These are phyloP conservation scores for Clitopilus passeckerianus DNA, from an alignment of 768 basidiomycete species.

Conservation along the genomic window DNA sequence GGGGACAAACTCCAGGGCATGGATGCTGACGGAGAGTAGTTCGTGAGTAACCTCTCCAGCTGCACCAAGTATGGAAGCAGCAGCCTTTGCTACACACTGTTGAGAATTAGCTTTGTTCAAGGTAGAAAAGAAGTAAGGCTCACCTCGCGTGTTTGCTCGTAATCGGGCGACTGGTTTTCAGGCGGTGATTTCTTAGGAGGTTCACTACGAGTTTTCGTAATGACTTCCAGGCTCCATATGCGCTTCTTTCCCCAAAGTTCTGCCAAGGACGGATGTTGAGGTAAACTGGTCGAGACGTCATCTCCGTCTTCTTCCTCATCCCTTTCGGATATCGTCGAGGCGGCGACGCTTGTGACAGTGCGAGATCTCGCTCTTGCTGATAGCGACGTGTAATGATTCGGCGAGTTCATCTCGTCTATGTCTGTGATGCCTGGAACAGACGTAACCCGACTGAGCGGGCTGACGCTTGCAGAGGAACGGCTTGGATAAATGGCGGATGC, in stretches of 20 bases:
- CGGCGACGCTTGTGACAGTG: not conserved
- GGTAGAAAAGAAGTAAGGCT: not conserved
- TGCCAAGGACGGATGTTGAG: not conserved
- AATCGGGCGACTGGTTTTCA: not conserved
- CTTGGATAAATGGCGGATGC: not conserved
- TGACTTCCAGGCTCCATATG: not conserved
- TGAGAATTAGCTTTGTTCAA: not conserved
- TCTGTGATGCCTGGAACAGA: not conserved
- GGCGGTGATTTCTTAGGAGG: not conserved
- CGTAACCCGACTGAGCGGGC: not conserved
- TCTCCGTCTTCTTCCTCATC: not conserved
- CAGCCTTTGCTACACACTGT: constrained; percentile 31
- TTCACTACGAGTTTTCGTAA: not conserved
- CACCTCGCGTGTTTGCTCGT: not conserved
- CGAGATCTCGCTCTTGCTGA: not conserved
- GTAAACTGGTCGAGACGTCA: not conserved
- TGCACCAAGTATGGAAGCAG: constrained; percentile 33
- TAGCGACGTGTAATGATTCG: not conserved
- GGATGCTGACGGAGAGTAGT: constrained; percentile 32
- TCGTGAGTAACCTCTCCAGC: constrained; percentile 39
- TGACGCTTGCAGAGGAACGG: not conserved
- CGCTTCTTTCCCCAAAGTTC: not conserved
- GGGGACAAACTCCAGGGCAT: constrained; percentile 45
- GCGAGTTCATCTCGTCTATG: not conserved
- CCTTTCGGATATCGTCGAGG: not conserved